Base-by-base conservation (phyloP, 805 yeast genomes). In the Candida jianshihensis region DNA sequence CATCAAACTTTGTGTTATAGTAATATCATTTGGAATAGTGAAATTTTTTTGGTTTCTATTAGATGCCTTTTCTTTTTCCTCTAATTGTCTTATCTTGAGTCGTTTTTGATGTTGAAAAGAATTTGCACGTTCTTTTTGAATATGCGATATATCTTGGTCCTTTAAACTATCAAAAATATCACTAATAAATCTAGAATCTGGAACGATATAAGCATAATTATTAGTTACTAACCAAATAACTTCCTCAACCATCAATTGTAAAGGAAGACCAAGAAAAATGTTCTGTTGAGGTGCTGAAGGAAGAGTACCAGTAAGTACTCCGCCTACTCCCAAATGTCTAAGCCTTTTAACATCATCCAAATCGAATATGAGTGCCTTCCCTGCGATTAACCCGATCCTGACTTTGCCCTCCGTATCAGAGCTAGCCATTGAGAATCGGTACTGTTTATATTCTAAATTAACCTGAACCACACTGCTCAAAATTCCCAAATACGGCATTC, bases 241-340 rank as follows among this genome's bases (percentile, higher is more conserved):
- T 49, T 90, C 97, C 56, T 85, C 94, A 0, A 74, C 57, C 59
- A 76, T 68, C 30, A 90, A 61, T 49, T 77, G 75, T 34, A 92
- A 57, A 0, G 98, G 98, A 3, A 89, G 59, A 1, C 96, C 94
- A 28, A 86, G 63, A 49, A 89, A 82, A n/a, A 79, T 66, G 51
- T 87, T 88, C 52, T 90, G 98, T 56, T 92, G 98, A 2, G 97
- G 92, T n/a, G 89, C 87, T 32, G 77, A 69, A 0, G 96, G 84
- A 21, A 92, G 61, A 0, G 96, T 83, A 1, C 98, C 98, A 0
- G 75, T 61, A 13, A 90, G 63, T 2, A 81, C 75, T 0, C 98
- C 98, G 17, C 78, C 68, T 2, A 92, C 70, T 12, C 86, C 85
- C 30, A 71, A 59, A 4, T 65, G 64, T 17, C 97, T 64, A 6